Percentiles rank a stretch among this genome's conserved stretches.
Conservation (phyloP, 2,329 filamentous ascomycete genomes). For the Fusarium avenaceum region DNA sequence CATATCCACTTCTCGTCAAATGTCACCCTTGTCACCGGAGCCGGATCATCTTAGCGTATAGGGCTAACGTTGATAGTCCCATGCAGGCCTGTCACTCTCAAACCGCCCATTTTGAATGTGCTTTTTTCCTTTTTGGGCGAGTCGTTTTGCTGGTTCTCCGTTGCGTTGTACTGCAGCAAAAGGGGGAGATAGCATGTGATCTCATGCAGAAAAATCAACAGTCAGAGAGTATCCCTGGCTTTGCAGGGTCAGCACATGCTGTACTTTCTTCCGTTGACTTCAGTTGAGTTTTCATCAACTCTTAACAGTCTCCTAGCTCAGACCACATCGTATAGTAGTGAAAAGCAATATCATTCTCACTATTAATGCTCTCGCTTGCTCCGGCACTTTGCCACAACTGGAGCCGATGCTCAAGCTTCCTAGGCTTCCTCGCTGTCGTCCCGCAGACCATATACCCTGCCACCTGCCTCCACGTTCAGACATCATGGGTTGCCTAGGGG, state of each 20-base stretch:
- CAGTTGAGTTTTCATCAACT: not conserved
- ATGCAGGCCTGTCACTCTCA: conserved; percentile 31
- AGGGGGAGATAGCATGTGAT: not conserved
- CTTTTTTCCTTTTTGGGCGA: conserved; percentile 6
- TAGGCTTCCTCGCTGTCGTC: conserved; percentile 11
- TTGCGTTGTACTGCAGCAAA: conserved; percentile 1
- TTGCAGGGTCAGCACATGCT: not conserved
- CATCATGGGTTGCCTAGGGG: not conserved
- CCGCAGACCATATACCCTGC: too few relatives aligned
- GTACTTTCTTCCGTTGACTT: not conserved
- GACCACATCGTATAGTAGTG: conserved; percentile 1
- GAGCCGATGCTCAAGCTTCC: conserved; percentile 18
- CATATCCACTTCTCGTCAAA: conserved; percentile 12
- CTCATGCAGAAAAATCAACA: not conserved
- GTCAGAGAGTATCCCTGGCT: not conserved
- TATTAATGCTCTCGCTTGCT: conserved; percentile 6
- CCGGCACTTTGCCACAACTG: conserved; percentile 22
- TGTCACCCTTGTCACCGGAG: conserved; percentile 23
- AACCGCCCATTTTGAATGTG: conserved; percentile 11
- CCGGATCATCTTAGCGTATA: conserved; percentile 28
- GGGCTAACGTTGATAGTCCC: conserved; percentile 32
- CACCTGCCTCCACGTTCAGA: conserved; percentile 8
- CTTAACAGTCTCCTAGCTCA: not conserved
- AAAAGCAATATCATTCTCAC: conserved; percentile 9
- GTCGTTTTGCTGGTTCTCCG: not conserved